A percentile compares a stretch with the other conserved stretches of the same genome.
Evolutionary conservation across 2,329 filamentous ascomycete species (phyloP).

Genomic region (Epichloe gansuensis): DNA sequence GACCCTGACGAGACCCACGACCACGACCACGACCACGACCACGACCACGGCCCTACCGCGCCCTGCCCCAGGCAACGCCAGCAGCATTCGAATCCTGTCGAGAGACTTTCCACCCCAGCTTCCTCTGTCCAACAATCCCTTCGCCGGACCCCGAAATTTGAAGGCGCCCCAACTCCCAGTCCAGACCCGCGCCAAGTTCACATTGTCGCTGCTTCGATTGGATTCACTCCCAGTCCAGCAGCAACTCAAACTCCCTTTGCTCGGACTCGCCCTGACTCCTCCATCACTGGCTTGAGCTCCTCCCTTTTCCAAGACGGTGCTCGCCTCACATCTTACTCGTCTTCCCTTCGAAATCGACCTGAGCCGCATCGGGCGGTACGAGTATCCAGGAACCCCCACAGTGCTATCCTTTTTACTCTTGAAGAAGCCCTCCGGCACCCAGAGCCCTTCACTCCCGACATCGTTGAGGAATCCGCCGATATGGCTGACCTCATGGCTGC

Average conservation of each 20-base stretch:
- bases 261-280: conserved; percentile 8
- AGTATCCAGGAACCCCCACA: conserved; percentile 74
- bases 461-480: conserved; percentile 74
- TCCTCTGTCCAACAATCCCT: conserved; percentile 33
- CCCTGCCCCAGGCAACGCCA: conserved; percentile 31
- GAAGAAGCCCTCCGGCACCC: conserved; percentile 82
- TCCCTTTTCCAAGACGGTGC: conserved; percentile 16
- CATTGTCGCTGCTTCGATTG: conserved; percentile 34
- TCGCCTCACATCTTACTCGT: conserved; percentile 17
- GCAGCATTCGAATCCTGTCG: conserved; percentile 16
- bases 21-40: conserved; percentile 29
- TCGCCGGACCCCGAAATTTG: conserved; percentile 40
- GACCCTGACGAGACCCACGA: conserved; percentile 44
- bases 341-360: conserved; percentile 19
- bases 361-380: conserved; percentile 38
- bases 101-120: conserved; percentile 29
- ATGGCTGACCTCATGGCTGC: conserved; percentile 71
- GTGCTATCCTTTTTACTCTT: conserved; percentile 85
- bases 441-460: conserved; percentile 69
- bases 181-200: conserved; percentile 31
- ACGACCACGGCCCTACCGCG: conserved; percentile 27
- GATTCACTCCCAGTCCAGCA: conserved; percentile 29
- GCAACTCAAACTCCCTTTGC: conserved; percentile 8
- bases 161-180: conserved; percentile 29
- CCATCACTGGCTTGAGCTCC: conserved; percentile 28